Conservation (phyloP, 176 grass and related monocot species). For the Leersia perrieri region DNA sequence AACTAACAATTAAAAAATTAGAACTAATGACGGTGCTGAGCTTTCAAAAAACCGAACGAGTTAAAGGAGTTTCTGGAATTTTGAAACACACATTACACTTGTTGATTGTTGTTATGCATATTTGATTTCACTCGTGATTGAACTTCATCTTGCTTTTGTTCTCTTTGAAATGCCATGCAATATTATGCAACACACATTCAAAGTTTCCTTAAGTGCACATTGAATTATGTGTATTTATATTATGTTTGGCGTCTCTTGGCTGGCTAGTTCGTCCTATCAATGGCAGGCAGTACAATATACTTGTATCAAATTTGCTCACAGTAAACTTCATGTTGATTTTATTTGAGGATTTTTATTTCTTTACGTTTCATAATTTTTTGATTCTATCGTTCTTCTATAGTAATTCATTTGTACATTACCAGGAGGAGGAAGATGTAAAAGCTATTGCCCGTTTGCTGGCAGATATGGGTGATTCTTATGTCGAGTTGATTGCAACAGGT, state of each 20-base stretch:
- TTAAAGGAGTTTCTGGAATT: neutral
- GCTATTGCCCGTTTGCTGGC: conserved; percentile 97
- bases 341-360: neutral
- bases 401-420: conserved; percentile 22
- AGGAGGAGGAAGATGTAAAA: conserved; percentile 99
- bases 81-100: neutral
- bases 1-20: neutral
- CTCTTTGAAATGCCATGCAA: neutral
- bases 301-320: neutral
- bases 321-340: neutral
- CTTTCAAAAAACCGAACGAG: neutral
- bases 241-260: neutral
- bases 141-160: neutral
- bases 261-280: neutral
- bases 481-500: conserved; percentile 97
- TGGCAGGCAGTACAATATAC: neutral
- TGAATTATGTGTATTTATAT: neutral
- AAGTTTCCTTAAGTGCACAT: neutral
- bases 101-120: neutral
- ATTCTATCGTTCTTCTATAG: neutral
- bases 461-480: conserved; percentile 99
- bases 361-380: neutral
- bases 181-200: neutral
- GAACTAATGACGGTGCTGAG: neutral
- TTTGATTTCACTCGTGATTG: neutral